A percentile compares a stretch with the other conserved stretches of the same genome.
Evolutionary conservation across 2,329 filamentous ascomycete species (phyloP).

Genomic region (Paecilomyces formosus): DNA sequence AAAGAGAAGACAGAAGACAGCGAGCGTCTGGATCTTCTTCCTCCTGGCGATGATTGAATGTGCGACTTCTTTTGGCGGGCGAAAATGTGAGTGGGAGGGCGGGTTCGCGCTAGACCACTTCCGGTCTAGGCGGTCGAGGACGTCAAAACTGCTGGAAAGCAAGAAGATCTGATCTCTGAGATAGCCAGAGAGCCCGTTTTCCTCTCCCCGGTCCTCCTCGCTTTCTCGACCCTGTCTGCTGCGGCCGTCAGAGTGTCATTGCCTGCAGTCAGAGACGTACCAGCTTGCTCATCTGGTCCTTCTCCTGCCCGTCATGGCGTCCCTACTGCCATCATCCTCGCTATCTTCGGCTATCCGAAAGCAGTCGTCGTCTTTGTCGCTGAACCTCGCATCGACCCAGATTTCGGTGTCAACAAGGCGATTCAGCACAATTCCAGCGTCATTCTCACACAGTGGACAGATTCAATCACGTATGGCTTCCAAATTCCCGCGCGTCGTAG

Average conservation of each 20-base stretch:
- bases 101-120: constrained; percentile 22
- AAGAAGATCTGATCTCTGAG: neutral
- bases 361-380: constrained; percentile 21
- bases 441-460: constrained; percentile 5
- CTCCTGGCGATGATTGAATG: constrained; percentile 14
- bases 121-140: constrained; percentile 12
- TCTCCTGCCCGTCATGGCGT: neutral
- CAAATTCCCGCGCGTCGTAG: constrained; percentile 5
- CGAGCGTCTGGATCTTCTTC: constrained; percentile 7
- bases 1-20: constrained; percentile 8
- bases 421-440: neutral
- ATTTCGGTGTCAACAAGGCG: neutral
- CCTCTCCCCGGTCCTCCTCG: neutral
- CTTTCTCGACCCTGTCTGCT: neutral
- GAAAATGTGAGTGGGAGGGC: constrained; percentile 26
- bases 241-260: neutral
- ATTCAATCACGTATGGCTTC: constrained; percentile 22
- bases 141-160: constrained; percentile 2
- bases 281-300: neutral
- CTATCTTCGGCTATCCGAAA: constrained; percentile 26
- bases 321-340: constrained; percentile 14
- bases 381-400: neutral
- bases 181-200: neutral
- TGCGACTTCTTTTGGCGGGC: constrained; percentile 19
- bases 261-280: neutral